Evolutionary conservation across 2,329 filamentous ascomycete genomes (phyloP).

Genomic region (Botrytis pseudocinerea): DNA sequence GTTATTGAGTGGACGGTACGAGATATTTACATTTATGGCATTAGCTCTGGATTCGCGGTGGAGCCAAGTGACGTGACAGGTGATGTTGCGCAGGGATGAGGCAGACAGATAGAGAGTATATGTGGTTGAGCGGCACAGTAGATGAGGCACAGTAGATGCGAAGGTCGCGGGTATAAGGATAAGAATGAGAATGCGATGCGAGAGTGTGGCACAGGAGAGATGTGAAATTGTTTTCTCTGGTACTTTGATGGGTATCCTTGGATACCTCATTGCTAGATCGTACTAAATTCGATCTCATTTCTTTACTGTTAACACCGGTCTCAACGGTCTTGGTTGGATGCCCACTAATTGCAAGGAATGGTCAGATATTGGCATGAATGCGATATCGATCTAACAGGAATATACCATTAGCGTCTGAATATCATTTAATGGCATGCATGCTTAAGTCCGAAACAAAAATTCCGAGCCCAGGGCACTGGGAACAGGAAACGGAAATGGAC

Average conservation of each 20-base stretch:
- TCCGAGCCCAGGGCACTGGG: background rate
- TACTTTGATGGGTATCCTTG: background rate
- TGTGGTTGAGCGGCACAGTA: background rate
- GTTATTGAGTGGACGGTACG: background rate
- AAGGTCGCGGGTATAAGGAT: background rate
- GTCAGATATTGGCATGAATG: background rate
- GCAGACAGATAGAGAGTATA: background rate
- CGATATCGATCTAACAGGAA: background rate
- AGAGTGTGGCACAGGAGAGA: background rate
- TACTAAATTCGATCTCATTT: background rate
- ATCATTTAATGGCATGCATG: too few species aligned
- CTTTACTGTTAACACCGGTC: background rate
- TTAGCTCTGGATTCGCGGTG: background rate
- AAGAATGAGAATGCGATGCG: background rate
- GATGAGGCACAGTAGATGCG: background rate
- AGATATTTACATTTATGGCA: background rate
- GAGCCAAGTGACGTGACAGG: background rate
- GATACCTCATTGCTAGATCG: background rate
- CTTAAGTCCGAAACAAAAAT: background rate
- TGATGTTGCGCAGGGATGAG: background rate
- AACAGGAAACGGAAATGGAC: background rate
- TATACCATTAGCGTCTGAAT: too few species aligned
- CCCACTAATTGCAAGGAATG: background rate
- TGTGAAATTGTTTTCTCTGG: background rate
- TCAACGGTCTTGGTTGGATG: background rate